These are phyloP conservation scores for Trichoderma polysporum DNA, from an alignment of 2,329 filamentous ascomycete species.

Conservation along the genomic window DNA sequence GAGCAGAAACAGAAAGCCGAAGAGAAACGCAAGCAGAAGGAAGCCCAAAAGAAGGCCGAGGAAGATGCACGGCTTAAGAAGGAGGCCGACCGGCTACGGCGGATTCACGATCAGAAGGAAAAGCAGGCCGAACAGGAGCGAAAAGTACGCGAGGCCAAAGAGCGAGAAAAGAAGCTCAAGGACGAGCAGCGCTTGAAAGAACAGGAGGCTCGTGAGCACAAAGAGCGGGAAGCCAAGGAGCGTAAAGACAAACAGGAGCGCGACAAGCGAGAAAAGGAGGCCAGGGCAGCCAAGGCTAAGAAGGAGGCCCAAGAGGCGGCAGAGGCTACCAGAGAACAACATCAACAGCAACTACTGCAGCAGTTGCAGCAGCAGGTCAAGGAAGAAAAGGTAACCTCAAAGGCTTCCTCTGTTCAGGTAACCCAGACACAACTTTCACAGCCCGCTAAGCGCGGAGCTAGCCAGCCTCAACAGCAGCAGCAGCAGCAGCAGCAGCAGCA, in stretches of 20 bases:
- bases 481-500: conserved; percentile 27
- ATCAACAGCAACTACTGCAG: conserved; percentile 24
- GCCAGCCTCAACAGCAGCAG: background rate
- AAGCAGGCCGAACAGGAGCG: conserved; percentile 82
- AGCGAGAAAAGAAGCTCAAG: conserved; percentile 79
- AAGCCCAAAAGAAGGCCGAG: conserved; percentile 84
- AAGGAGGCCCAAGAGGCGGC: conserved; percentile 55
- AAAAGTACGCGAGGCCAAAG: conserved; percentile 61
- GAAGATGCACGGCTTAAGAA: conserved; percentile 85
- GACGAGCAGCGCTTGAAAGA: conserved; percentile 81
- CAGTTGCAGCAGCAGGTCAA: conserved; percentile 56
- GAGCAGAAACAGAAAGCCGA: conserved; percentile 81
- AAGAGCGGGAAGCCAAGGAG: conserved; percentile 67
- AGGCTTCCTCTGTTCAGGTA: conserved; percentile 42
- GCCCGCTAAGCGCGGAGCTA: conserved; percentile 23
- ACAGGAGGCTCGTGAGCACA: conserved; percentile 71
- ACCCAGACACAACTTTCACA: conserved; percentile 24
- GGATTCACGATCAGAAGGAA: conserved; percentile 80
- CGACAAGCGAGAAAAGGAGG: conserved; percentile 62
- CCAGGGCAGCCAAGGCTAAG: conserved; percentile 56
- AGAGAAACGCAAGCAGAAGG: conserved; percentile 87
- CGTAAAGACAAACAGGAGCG: conserved; percentile 61
- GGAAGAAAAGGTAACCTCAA: conserved; percentile 53
- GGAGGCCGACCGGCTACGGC: conserved; percentile 79
- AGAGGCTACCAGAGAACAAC: conserved; percentile 41